Evolutionary conservation across 805 yeast species (phyloP), one percentile per base, ranked within the genome.

Genomic region (Cyberlindnera japonica): DNA sequence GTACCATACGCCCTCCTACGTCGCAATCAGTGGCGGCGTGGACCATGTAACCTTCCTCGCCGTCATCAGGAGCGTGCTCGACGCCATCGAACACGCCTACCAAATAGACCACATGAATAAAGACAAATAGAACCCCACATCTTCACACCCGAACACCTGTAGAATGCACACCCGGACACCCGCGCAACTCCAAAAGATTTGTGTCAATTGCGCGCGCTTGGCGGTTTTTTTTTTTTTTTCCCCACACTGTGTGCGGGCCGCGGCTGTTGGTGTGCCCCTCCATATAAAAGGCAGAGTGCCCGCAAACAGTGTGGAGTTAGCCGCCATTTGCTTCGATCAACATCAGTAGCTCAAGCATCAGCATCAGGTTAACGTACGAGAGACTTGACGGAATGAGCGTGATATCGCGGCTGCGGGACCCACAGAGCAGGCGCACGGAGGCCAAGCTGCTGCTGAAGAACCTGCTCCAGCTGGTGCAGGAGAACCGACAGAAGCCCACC

Each of bases 1-100:
- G 42, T 71, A 62, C 40, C 50, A 52, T 3, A 49, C 55, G 12
- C 79, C 79, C 2, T 55, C 68, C 14, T 75, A 75, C 48, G 73
- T 72, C 4, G 63, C 68, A 44, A 43, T 72, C 7, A 68, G 67
- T 45, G 78, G 76, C 0, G 46, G 54, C 14, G 55, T 71, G 22
- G 51, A 55, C 2, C 40, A 59, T 7, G 65, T 63, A 14, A 69
- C 70, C 18, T 54, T 63, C 27, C 29, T 64, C 5, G 40, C 41
- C 3, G 49, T 57, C 25, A 54, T 63, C 6, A 63, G 55, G 37
- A 54, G 52, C 14, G 45, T 64, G 0, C 37, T 66, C 5, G 47
- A 51, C 3, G 39, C 55, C 18, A 58, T 71, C 12, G 66, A 65
- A 14, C 41, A 37, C 7, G 41, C 40, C 32, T 41, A 41, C 27